Conservation (phyloP, 2,329 filamentous ascomycete genomes). For the Chaetomium globosum region DNA sequence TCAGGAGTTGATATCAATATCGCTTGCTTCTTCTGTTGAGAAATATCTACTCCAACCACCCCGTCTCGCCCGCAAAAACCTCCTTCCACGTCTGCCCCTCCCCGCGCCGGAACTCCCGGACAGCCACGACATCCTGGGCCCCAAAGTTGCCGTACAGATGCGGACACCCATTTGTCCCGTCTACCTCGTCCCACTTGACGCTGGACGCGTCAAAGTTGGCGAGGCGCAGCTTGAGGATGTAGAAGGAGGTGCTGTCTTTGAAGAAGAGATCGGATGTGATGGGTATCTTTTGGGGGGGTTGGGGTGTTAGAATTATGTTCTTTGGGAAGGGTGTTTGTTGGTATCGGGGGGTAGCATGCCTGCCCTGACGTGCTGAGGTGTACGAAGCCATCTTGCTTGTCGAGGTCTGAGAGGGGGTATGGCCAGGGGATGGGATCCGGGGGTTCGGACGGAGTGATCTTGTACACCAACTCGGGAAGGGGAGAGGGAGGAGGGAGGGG, state of each 20-base stretch:
- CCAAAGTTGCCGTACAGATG: constrained; percentile 64
- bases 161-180: constrained; percentile 53
- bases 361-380: constrained; percentile 62
- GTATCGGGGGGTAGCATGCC: constrained; percentile 41
- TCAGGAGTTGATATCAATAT: neutral
- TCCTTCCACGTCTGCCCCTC: constrained; percentile 53
- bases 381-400: constrained; percentile 62
- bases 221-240: constrained; percentile 58
- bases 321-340: neutral
- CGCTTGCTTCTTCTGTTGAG: neutral
- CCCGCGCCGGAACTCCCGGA: constrained; percentile 51
- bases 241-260: constrained; percentile 45
- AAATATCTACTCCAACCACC: constrained; percentile 47
- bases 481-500: constrained; percentile 37
- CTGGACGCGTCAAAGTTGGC: constrained; percentile 45
- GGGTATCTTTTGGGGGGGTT: constrained; percentile 45
- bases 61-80: constrained; percentile 44
- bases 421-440: constrained; percentile 55
- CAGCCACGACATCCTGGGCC: constrained; percentile 52
- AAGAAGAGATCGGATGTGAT: constrained; percentile 53
- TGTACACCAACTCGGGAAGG: constrained; percentile 57
- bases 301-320: neutral
- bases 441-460: constrained; percentile 59
- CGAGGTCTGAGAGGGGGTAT: constrained; percentile 62
- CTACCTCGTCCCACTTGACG: constrained; percentile 57